Base-by-base conservation (phyloP, 2,329 filamentous ascomycete species). In the Gaeumannomyces tritici region DNA sequence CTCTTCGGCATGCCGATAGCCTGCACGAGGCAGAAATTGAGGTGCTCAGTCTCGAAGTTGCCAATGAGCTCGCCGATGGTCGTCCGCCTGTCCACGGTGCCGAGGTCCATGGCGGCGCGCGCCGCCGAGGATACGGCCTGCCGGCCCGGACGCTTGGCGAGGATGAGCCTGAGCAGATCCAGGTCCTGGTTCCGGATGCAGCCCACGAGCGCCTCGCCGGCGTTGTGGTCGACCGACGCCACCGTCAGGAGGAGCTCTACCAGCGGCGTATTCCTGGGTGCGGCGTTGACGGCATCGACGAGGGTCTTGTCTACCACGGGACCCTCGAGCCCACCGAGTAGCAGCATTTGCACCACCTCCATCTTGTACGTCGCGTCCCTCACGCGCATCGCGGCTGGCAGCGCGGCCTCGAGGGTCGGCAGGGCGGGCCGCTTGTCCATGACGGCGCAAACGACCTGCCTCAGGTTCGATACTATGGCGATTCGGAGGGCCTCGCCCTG, bases 161-260 rank as follows among this genome's bases (percentile, higher is more conserved):
- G 66, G 5, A 70, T 66, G 9, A 70, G 57, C 8, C 63, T 66
- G 26, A 70, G 66, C 5, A 63, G 63, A 7, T 68, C 66, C 7
- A 60, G 57, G 5, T 65, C 65, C 56, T 66, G 66, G 29, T 65
- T 68, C 1, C 66, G 64, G 31, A 69, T 65, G n/a, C 69, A 67
- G 29, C 66, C 64, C 4, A 67, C 62, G 42, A 70, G 69, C n/a
- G 66, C 67, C 31, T 71, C 67, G 2, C 69, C 69, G 29, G 67
- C 66, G 62, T 70, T 69, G 63, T 68, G 67, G 55, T 71, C 69
- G 12, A 70, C 67, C 1, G 66, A 68, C 12, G 65, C 66, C 8
- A 65, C 62, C 3, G 64, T 66, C 12, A 71, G 62, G 5, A 71
- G 66, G 1, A 68, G 47, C 54, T 67, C 60, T 15, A 68, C 64